Base-by-base conservation (phyloP, 108 stramenopile genomes). In the Schizochytrium sp. region DNA sequence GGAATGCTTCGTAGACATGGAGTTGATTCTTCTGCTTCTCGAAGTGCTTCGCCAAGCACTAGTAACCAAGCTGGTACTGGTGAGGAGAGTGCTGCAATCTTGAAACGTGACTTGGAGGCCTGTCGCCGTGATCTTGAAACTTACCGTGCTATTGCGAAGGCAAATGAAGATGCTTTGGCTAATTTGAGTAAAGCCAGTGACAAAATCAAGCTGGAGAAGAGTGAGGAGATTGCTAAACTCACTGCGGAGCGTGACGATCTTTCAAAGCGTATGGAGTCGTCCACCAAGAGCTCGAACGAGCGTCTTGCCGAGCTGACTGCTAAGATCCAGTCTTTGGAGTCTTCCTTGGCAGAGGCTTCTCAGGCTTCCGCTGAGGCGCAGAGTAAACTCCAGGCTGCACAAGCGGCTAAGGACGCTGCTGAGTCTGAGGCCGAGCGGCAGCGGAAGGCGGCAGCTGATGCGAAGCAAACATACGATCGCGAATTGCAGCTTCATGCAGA, bases 401-500 rank as follows among this genome's bases (percentile, higher is more conserved):
- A 83, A 40, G 10, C 53, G 76, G 45, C 28, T 12, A n/a, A 49
- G 47, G 28, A 17, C 1, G 47, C 47, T 5, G 76, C 76, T 8
- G 50, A 55, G 47, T n/a, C 53, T 8, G 76, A 83, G 76, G 76
- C 76, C 5, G 15, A 56, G 5, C 47, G 47, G 45, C 76, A 83
- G 15, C 53, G 50, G 28, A 46, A 83, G 28, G 76, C 76, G 12
- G 76, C 76, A 8, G 53, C 49, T 5, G 76, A 83, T 38, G 76
- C 76, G 17, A 83, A 83, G 53, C 15, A 17, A 10, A 83, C 47
- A n/a, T 83, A 83, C 53, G 76, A 83, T 38, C 76, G 76, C 76
- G 76, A 83, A 40, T 40, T 83, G 19, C 76, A 83, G 28, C 53
- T 83, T 8, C 76, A 83, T 28, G 76, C 76, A 38, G 28, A 49